Evolutionary conservation across 2,329 filamentous ascomycete species (phyloP).

Genomic region (Microsporum canis): DNA sequence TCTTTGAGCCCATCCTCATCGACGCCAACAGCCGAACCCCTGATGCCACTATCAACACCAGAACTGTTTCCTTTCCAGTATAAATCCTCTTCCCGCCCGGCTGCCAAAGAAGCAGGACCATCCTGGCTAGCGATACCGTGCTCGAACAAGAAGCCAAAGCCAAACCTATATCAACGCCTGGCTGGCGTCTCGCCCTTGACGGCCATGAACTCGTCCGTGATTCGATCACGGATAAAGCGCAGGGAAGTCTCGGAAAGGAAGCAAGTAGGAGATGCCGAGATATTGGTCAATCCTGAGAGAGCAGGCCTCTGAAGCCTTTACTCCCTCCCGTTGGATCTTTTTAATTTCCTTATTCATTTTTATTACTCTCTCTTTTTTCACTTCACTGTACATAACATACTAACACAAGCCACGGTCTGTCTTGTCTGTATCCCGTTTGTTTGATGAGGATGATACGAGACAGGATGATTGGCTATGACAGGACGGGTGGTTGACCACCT

Average conservation of each 20-base stretch:
- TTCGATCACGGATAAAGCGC: slow-evolving; percentile 58
- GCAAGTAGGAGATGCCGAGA: slow-evolving; percentile 81
- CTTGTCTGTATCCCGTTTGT: neutral
- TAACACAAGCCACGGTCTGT: neutral
- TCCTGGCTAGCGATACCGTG: neutral
- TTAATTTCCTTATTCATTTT: neutral
- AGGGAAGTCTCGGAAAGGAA: slow-evolving; percentile 73
- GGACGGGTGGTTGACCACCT: neutral
- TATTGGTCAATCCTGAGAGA: slow-evolving; percentile 51
- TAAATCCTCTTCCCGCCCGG: neutral
- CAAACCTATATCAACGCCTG: slow-evolving; percentile 8
- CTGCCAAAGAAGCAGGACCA: neutral
- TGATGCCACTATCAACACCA: slow-evolving; percentile 13
- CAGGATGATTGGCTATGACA: neutral
- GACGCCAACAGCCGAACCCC: slow-evolving; percentile 15
- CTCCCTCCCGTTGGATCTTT: neutral
- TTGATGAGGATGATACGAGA: neutral
- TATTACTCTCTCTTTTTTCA: neutral
- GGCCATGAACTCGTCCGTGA: slow-evolving; percentile 42
- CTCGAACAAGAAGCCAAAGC: neutral
- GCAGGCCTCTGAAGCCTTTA: slow-evolving; percentile 10
- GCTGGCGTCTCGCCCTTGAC: slow-evolving; percentile 41
- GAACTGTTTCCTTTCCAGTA: neutral
- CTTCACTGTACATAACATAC: neutral
- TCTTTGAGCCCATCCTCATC: slow-evolving; percentile 10